Evolutionary conservation across 306 rosid species (phyloP).

Genomic region (Abrus precatorius): DNA sequence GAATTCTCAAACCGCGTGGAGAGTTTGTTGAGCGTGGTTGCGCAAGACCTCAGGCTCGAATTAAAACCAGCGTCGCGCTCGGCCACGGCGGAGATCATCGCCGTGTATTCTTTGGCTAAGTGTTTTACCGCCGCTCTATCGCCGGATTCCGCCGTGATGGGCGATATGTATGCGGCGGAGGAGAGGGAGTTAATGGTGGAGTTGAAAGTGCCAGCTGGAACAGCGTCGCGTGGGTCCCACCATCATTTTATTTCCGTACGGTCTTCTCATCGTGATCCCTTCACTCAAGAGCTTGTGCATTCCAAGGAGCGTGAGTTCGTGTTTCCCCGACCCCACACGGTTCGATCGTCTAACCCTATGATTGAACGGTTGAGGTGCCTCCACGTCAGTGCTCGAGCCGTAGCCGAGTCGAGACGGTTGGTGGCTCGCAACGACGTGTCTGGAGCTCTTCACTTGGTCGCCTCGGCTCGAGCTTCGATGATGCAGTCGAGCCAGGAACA

Average conservation of each 20-base stretch:
- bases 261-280: conserved; percentile 61
- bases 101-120: conserved; percentile 59
- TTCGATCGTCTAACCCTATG: conserved; percentile 58
- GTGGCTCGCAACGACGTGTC: conserved; percentile 61
- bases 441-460: conserved; percentile 66
- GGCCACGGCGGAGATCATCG: conserved; percentile 59
- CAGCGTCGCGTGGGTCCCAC: conserved; percentile 59
- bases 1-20: conserved; percentile 56
- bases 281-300: conserved; percentile 60
- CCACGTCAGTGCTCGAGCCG: conserved; percentile 71
- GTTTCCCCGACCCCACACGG: conserved; percentile 67
- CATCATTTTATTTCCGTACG: conserved; percentile 64
- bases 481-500: conserved; percentile 51
- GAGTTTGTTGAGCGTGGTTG: conserved; percentile 61
- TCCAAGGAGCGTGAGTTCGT: conserved; percentile 61
- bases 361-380: conserved; percentile 65
- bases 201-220: conserved; percentile 62
- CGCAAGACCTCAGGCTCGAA: conserved; percentile 71
- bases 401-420: conserved; percentile 73
- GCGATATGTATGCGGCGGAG: conserved; percentile 72
- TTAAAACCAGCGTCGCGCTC: conserved; percentile 47
- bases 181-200: conserved; percentile 74
- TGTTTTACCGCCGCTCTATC: conserved; percentile 52
- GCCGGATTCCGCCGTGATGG: conserved; percentile 51
- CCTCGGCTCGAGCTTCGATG: conserved; percentile 72